These are phyloP conservation scores for Mycena filopes DNA, from an alignment of 768 basidiomycete genomes.

Conservation along the genomic window DNA sequence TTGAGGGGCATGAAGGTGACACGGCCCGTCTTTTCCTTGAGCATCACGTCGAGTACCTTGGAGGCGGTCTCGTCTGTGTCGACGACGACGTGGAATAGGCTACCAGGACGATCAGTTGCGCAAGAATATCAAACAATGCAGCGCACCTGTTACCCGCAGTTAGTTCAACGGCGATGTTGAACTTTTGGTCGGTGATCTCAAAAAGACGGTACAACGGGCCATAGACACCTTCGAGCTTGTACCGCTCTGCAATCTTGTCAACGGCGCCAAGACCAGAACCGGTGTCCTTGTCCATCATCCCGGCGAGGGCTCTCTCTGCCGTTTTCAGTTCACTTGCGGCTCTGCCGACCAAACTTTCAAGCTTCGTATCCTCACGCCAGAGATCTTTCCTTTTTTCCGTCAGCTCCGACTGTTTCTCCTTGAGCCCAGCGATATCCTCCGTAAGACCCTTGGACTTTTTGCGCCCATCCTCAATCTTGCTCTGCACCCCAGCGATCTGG, in stretches of 20 bases:
- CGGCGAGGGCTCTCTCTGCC: conserved; percentile 80
- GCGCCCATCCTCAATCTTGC: conserved; percentile 73
- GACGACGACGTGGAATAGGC: conserved; percentile 97
- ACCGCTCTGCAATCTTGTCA: conserved; percentile 81
- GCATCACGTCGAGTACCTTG: conserved; percentile 92
- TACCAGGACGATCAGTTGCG: conserved; percentile 42
- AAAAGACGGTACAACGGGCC: conserved; percentile 96
- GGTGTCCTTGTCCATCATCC: conserved; percentile 99
- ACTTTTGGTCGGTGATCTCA: conserved; percentile 87
- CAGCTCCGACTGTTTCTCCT: conserved; percentile 74
- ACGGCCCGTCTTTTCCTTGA: conserved; percentile 91
- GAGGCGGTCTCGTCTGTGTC: conserved; percentile 96
- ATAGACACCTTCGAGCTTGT: conserved; percentile 85
- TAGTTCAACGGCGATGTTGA: conserved; percentile 92
- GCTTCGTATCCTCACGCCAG: conserved; percentile 94
- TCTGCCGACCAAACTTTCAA: conserved; percentile 79
- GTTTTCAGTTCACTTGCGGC: conserved; percentile 84
- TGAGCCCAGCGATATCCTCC: conserved; percentile 69
- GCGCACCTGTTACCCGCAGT: conserved; percentile 93
- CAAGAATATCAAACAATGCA: not conserved
- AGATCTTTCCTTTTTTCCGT: conserved; percentile 89
- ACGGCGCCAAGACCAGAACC: conserved; percentile 89
- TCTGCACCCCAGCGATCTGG: conserved; percentile 65
- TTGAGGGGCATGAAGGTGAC: conserved; percentile 99
- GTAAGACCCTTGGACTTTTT: conserved; percentile 64